phyloP scores from a whole-genome alignment of 176 grass and related monocot genomes.

The Zoysia japonica region DNA sequence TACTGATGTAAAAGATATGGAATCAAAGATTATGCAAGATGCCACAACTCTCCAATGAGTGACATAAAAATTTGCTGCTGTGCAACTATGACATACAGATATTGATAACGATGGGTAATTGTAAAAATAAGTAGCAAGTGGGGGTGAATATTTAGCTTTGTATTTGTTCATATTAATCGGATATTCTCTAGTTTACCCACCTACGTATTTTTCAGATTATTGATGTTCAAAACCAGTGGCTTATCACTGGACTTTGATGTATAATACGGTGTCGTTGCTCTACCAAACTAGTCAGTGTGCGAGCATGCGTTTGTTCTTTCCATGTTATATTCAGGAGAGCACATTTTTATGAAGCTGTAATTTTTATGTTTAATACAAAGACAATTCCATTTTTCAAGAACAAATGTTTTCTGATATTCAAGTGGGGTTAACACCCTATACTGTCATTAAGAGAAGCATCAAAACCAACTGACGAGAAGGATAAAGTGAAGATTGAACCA shows the following conservation, averaged over 20 bases:
- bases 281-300: neutral
- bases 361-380: neutral
- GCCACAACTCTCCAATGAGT: too few species aligned
- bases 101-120: too few species aligned
- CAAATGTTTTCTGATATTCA: neutral
- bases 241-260: neutral
- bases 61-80: too few species aligned
- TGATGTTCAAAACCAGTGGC: neutral
- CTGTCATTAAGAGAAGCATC: neutral
- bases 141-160: too few species aligned
- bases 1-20: neutral
- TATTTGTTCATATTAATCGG: too few species aligned
- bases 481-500: constrained; percentile 30
- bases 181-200: neutral
- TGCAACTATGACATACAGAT: too few species aligned
- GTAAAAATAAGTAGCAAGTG: too few species aligned
- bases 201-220: neutral
- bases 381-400: neutral
- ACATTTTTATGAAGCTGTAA: neutral
- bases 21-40: too few species aligned
- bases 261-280: neutral
- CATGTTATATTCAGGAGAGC: neutral
- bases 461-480: constrained; percentile 7
- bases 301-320: neutral
- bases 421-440: neutral